A percentile compares a stretch with the other conserved stretches of the same genome.
These are phyloP conservation scores for Cladobotryum protrusum DNA, from an alignment of 2,329 filamentous ascomycete species.

Conservation along the genomic window DNA sequence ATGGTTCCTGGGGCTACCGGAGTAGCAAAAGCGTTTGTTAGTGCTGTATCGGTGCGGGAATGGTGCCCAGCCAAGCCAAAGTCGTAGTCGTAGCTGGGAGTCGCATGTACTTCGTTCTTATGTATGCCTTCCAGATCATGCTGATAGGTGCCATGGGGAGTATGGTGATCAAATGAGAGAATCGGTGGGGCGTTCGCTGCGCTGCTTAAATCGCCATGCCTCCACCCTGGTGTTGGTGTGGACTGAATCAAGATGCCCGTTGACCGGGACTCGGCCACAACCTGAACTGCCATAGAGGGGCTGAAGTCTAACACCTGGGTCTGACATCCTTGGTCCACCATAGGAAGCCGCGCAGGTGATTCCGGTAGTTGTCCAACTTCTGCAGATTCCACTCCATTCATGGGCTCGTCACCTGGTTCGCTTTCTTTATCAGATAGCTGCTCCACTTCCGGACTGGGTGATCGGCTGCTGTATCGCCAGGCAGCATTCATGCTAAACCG, in stretches of 20 bases:
- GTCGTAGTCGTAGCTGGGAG: neutral
- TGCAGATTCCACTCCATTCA: neutral
- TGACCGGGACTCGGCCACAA: constrained; percentile 22
- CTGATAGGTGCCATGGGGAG: constrained; percentile 10
- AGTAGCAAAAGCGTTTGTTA: too few relatives aligned
- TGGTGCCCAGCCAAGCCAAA: neutral
- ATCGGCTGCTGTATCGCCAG: constrained; percentile 70
- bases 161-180: constrained; percentile 19
- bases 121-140: neutral
- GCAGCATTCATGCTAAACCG: constrained; percentile 61
- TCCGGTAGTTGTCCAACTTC: neutral
- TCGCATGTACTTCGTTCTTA: neutral
- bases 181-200: constrained; percentile 4
- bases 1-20: too few relatives aligned
- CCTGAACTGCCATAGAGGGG: constrained; percentile 22
- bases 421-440: constrained; percentile 19
- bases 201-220: neutral
- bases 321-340: constrained; percentile 32
- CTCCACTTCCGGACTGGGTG: constrained; percentile 60
- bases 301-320: constrained; percentile 25
- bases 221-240: constrained; percentile 10
- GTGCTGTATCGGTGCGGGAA: too few relatives aligned
- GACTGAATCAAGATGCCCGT: constrained; percentile 8
- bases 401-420: constrained; percentile 12
- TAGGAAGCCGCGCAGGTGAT: constrained; percentile 20